Evolutionary conservation across 2,329 filamentous ascomycete species (phyloP), one percentile per base, ranked within the genome.

Genomic region (Aspergillus pseudoterreus): DNA sequence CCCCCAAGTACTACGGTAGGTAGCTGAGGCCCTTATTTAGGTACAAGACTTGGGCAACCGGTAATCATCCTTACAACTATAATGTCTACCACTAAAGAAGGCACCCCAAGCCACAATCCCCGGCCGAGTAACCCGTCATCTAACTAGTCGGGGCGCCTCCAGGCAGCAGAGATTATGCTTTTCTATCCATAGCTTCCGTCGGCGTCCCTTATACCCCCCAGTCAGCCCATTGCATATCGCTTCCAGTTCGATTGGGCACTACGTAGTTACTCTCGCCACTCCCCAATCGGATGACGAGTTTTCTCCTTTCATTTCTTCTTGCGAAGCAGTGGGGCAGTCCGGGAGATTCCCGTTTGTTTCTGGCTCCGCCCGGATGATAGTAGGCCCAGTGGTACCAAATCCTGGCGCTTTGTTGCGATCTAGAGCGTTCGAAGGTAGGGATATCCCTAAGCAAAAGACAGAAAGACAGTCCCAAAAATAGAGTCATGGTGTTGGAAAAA

Each of bases 271-370:
- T 30, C 24, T 30, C 27, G 27, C 8, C 10, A 30, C 27, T 4
- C 27, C 27, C 27, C 27, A 38, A 38, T 6, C 35, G 14, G 35
- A 38, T 17, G 35, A 38, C 35, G 14, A 38, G 8, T 39, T 39
- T 47, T 14, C 12, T 30, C 36, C 35, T 14, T 22, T 38, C 35
- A 17, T 12, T 11, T 12, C 15, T 30, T 27, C 17, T 43, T 42
- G 21, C n/a, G 12, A 33, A 14, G n/a, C 35, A 38, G 47, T 49
- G 47, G 47, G 39, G 47, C 44, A 24, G 30, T 14, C 17, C 43
- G 19, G 43, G 43, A 22, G 22, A 19, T 14, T 49, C 2, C 17
- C 32, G 17, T 46, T 35, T 19, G 4, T 12, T n/a, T 21, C 35
- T 17, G 35, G 35, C 14, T 17, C 15, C 35, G 14, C 14, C 9